Evolutionary conservation across 225 moss, liverwort and hornwort species (phyloP), one percentile per base, ranked within the genome.

Genomic region (Pleurozium schreberi): DNA sequence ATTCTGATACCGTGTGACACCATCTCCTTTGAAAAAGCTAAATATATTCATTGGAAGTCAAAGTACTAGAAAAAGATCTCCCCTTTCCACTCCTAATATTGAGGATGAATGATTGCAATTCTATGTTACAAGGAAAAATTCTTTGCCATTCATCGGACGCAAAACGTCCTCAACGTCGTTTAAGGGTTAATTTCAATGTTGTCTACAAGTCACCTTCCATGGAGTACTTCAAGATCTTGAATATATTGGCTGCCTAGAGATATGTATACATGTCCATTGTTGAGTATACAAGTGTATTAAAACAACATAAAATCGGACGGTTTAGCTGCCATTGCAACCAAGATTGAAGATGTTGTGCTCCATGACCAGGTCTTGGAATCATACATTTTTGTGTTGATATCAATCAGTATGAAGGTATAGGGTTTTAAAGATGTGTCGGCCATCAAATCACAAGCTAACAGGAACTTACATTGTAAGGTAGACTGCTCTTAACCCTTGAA

Each of bases 281-380:
- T 78, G 38, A 25, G 55, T 79, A 79, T 11, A 23, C 78, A 79
- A 79, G n/a, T 79, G 26, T 79, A 57, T 7, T 79, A n/a, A 10
- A 57, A 79, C 2, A 11, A 79, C 2, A 0, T 1, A 38, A 78
- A 78, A 4, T 16, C 2, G 7, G 1, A 2, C 16, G 0, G 0
- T 25, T 38, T 6, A 15, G 16, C 16, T 55, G 2, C 6, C n/a
- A n/a, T 55, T 25, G 23, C 10, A 57, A 57, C 5, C 5, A 78
- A 16, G 14, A 78, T n/a, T n/a, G 57, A 78, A 78, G 38, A 23
- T 57, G 38, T 38, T 25, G 55, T 38, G 9, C 53, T 77, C n/a
- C 36, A 78, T 25, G 78, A 57, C 26, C 7, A 7, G 17, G 26
- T 79, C 78, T 57, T 79, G 5, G 57, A 79, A 57, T 57, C 78